phyloP scores from a whole-genome alignment of 2,329 filamentous ascomycete genomes.

The Trichophyton rubrum region DNA sequence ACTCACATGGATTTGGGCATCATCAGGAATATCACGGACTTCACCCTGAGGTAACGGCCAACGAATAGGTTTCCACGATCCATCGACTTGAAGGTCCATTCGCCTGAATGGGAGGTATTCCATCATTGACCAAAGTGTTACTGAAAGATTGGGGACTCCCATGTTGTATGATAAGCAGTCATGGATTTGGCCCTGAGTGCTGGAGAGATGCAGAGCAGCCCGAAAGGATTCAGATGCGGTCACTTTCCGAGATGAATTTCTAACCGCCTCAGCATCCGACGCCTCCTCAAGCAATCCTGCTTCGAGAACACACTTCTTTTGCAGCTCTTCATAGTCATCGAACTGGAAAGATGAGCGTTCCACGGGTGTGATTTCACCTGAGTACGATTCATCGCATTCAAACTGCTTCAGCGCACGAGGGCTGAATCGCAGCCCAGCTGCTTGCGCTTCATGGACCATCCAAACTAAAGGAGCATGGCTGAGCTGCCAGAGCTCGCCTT shows the following conservation, averaged over 20 bases:
- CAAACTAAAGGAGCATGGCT: conserved; percentile 42
- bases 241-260: background rate
- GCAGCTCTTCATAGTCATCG: background rate
- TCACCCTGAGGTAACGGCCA: conserved; percentile 72
- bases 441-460: conserved; percentile 44
- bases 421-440: conserved; percentile 60
- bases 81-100: conserved; percentile 63
- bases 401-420: conserved; percentile 53
- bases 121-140: conserved; percentile 63
- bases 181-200: conserved; percentile 46
- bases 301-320: background rate
- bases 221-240: conserved; percentile 39
- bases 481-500: conserved; percentile 23
- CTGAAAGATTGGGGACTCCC: conserved; percentile 44
- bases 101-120: conserved; percentile 69
- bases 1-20: conserved; percentile 59
- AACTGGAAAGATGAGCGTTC: conserved; percentile 11
- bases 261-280: background rate
- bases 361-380: conserved; percentile 26
- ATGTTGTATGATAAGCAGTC: conserved; percentile 56
- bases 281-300: background rate
- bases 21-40: conserved; percentile 59
- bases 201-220: conserved; percentile 46
- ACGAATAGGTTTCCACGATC: conserved; percentile 65
- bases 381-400: conserved; percentile 45